Percentiles rank a stretch among this genome's conserved stretches.
Conservation (phyloP, 495 filamentous ascomycete species). For the Penicillium flavigenum region DNA sequence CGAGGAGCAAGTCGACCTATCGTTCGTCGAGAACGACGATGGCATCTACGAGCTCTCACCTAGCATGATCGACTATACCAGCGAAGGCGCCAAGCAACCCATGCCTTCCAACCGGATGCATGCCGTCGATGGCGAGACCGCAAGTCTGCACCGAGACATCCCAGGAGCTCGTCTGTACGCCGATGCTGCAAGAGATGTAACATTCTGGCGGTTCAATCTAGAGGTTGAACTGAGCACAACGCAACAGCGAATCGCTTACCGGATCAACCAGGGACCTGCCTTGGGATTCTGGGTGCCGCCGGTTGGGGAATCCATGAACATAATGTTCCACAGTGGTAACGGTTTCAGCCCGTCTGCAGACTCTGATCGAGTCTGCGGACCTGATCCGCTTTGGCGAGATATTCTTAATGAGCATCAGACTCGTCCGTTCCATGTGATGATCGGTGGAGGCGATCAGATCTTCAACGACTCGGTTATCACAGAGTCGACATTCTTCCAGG, state of each 20-base stretch:
- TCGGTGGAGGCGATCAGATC: conserved; percentile 95
- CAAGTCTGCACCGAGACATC: conserved; percentile 74
- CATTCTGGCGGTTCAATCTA: conserved; percentile 95
- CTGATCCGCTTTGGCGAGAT: conserved; percentile 95
- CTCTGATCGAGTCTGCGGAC: conserved; percentile 75
- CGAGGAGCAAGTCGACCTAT: conserved; percentile 71
- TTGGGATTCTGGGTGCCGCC: conserved; percentile 95
- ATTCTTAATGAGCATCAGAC: conserved; percentile 90
- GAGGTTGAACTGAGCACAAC: conserved; percentile 78
- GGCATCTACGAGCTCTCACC: conserved; percentile 70
- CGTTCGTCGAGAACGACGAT: conserved; percentile 69
- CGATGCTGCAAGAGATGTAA: conserved; percentile 80
- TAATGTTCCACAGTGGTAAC: conserved; percentile 98
- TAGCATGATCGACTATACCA: conserved; percentile 44
- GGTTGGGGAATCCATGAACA: conserved; percentile 85
- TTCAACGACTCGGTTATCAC: conserved; percentile 85
- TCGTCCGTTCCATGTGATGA: conserved; percentile 95
- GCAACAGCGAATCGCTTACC: conserved; percentile 86
- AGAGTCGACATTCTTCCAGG: conserved; percentile 69
- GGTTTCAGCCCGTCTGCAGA: conserved; percentile 85
- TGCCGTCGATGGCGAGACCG: conserved; percentile 65
- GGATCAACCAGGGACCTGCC: conserved; percentile 88
- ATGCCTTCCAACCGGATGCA: conserved; percentile 45
- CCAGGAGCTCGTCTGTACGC: conserved; percentile 78
- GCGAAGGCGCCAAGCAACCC: conserved; percentile 37